Evolutionary conservation across 495 filamentous ascomycete species (phyloP), one percentile per base, ranked within the genome.

Genomic region (Pyronema domesticum): DNA sequence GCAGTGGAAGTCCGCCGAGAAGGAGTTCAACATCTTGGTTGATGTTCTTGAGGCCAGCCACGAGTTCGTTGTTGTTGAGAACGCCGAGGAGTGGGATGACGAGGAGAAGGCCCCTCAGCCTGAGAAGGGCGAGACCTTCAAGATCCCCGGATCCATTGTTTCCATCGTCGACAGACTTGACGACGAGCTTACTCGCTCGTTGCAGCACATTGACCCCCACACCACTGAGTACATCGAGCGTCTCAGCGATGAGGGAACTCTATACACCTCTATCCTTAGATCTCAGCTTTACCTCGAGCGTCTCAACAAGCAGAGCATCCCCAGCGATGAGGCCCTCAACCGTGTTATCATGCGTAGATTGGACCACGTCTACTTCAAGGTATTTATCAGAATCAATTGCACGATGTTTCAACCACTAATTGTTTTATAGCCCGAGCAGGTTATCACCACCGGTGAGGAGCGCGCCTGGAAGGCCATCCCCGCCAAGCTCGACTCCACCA

Each of bases 361-460:
- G 56, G 93, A 99, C 70, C 91, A 99, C 66, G 77, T 95, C 56
- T 96, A 99, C 73, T 99, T 96, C 80, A 98, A 98, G 76, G 80
- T 83, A 51, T 37, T 19, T 10, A 17, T 23, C 15, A 9, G 11
- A 6, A 17, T 45, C 23, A 30, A 5, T 30, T 1, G 5, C 5
- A 30, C 17, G 18, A 19, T 47, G n/a, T 6, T 46, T 15, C 14
- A 33, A 35, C n/a, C 47, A 53, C 65, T 74, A 59, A 73, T 52
- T 39, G 15, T 54, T 1, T 45, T 50, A 1, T 57, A 83, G 82
- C 91, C 91, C 39, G 76, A 87, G 11, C 85, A 89, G 70, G 89
- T 98, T 10, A 82, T 96, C 55, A 82, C 80, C 54, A 93, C 91
- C 43, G 77, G 94, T 44, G 91, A 99, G 66, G 85, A 93, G 57